A percentile compares a stretch with the other conserved stretches of the same genome.
Conservation (phyloP, 1,284 basidiomycete genomes). For the Ceratobasidium sp. region DNA sequence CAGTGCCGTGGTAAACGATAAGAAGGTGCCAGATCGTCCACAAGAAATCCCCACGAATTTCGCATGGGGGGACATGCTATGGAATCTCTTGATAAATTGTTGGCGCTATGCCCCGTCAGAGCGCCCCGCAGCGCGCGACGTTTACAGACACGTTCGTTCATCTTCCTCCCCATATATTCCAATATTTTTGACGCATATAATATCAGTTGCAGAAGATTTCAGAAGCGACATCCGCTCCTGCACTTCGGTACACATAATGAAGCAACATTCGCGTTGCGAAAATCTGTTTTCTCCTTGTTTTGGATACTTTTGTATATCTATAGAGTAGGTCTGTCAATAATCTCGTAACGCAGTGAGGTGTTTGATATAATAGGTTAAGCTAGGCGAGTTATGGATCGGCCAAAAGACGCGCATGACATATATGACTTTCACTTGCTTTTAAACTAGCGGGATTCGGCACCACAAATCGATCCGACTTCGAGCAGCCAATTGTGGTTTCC, state of each 20-base stretch:
- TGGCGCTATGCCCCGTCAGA: background rate
- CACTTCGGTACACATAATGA: background rate
- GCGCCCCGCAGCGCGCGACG: background rate
- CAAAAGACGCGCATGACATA: too few species aligned
- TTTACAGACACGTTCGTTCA: background rate
- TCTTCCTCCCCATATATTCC: background rate
- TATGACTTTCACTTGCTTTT: too few species aligned
- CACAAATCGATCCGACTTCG: too few species aligned
- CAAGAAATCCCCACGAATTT: background rate
- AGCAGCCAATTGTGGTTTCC: too few species aligned
- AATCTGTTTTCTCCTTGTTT: too few species aligned
- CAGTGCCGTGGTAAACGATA: background rate
- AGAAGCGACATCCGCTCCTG: background rate
- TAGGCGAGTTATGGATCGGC: too few species aligned
- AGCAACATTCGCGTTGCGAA: background rate
- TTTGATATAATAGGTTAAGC: too few species aligned
- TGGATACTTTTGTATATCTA: too few species aligned
- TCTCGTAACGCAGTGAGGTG: too few species aligned
- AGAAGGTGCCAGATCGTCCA: background rate
- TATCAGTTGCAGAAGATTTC: background rate
- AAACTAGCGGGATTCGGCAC: too few species aligned
- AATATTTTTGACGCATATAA: background rate
- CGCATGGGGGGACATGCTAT: background rate
- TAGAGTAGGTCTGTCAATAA: too few species aligned
- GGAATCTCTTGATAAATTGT: constrained; percentile 1